A percentile compares a stretch with the other conserved stretches of the same genome.
Evolutionary conservation across 2,329 filamentous ascomycete genomes (phyloP).

Genomic region (Pseudofabraea citricarpa): DNA sequence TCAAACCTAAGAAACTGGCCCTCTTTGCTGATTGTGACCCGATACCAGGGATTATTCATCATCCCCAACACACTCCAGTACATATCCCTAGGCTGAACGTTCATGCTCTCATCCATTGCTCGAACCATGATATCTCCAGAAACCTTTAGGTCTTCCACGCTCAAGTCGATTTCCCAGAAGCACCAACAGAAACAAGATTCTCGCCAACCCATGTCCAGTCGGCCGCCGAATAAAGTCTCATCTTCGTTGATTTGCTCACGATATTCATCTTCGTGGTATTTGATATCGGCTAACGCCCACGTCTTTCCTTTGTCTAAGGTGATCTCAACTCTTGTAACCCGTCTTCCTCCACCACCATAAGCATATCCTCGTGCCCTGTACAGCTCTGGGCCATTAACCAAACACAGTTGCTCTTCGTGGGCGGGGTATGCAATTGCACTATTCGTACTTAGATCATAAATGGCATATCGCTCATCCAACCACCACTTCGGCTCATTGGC

Average conservation of each 20-base stretch:
- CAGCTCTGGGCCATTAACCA: constrained; percentile 40
- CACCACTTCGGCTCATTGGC: constrained; percentile 71
- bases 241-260: constrained; percentile 53
- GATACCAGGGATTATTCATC: constrained; percentile 98
- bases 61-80: constrained; percentile 94
- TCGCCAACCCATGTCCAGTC: constrained; percentile 74
- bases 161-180: constrained; percentile 76
- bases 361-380: constrained; percentile 78
- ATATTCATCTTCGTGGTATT: constrained; percentile 84
- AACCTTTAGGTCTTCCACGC: constrained; percentile 53
- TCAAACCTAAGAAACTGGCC: constrained; percentile 67
- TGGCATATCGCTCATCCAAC: constrained; percentile 86
- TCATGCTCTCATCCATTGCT: constrained; percentile 87
- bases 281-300: constrained; percentile 73
- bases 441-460: constrained; percentile 87
- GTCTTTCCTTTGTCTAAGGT: constrained; percentile 77
- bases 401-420: constrained; percentile 63
- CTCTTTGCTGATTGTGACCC: constrained; percentile 71
- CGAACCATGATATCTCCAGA: constrained; percentile 74
- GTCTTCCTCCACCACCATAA: constrained; percentile 80
- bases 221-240: constrained; percentile 67
- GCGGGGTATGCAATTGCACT: constrained; percentile 76
- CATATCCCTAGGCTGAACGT: constrained; percentile 84
- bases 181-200: constrained; percentile 88
- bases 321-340: constrained; percentile 77